These are phyloP conservation scores for Barbatosphaeria neglecta DNA, from an alignment of 495 filamentous ascomycete genomes.

Conservation along the genomic window DNA sequence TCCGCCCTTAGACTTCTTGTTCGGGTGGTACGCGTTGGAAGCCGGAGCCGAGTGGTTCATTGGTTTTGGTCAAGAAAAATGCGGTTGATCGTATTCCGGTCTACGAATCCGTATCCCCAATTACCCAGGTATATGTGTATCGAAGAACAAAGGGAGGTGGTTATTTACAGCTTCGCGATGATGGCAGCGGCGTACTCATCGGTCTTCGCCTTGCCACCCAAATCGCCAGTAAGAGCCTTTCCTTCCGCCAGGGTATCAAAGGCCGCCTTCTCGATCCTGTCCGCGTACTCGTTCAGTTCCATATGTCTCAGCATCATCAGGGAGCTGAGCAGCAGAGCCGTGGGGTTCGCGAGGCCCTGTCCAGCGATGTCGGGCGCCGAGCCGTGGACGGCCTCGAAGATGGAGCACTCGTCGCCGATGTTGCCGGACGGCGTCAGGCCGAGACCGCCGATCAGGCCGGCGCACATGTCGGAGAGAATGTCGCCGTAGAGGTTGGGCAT, in stretches of 20 bases:
- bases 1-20: no score
- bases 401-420: slow-evolving; percentile 97
- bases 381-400: slow-evolving; percentile 99
- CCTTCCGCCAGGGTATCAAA: slow-evolving; percentile 92
- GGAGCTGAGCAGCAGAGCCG: slow-evolving; percentile 76
- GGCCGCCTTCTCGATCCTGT: slow-evolving; percentile 83
- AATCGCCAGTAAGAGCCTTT: slow-evolving; percentile 87
- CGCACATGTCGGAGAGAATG: slow-evolving; percentile 99
- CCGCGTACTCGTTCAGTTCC: slow-evolving; percentile 74
- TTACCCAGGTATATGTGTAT: neutral
- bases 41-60: no score
- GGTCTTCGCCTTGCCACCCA: slow-evolving; percentile 90
- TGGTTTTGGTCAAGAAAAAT: neutral
- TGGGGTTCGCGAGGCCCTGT: slow-evolving; percentile 90
- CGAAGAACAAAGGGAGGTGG: slow-evolving; percentile 1
- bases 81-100: neutral
- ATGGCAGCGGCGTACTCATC: slow-evolving; percentile 84
- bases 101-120: neutral
- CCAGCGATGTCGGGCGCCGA: slow-evolving; percentile 97
- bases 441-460: slow-evolving; percentile 93
- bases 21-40: no score
- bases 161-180: slow-evolving; percentile 64
- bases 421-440: slow-evolving; percentile 95
- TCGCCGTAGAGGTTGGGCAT: slow-evolving; percentile 99
- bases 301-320: slow-evolving; percentile 99